Evolutionary conservation across 169 alveolate species (phyloP), one percentile per base, ranked within the genome.

Genomic region (Eimeria acervulina): DNA sequence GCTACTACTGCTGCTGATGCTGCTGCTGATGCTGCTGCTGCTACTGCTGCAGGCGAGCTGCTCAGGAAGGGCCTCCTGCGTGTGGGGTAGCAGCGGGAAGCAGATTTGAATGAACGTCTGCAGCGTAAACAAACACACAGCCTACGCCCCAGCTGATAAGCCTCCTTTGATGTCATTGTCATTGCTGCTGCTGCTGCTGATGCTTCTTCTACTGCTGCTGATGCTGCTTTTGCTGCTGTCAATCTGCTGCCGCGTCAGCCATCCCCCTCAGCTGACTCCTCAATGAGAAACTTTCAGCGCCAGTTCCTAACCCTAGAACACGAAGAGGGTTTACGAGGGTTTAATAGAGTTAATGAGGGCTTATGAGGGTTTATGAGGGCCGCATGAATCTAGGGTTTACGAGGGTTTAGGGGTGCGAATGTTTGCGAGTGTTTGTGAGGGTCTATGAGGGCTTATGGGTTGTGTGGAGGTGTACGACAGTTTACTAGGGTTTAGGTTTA

Each of bases 71-170:
- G 12, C 89, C 59, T 42, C 68, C 61, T 78, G 59, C 23, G 87
- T 38, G 26, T 76, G 89, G 38, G 38, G 55, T 26, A 42, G 68
- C 68, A 78, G 66, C 66, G 89, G 89, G 36, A 78, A 42, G 40
- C 68, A 78, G 31, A 78, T 78, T 26, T 78, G 89, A 44, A 78
- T 40, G 66, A 78, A 78, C 21, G 89, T 78, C 89, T 78, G 89
- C 59, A n/a, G 59, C 89, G 44, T 68, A 78, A 5, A 78, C 89
- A 78, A 21, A 21, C 68, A 42, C 63, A 42, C 38, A 4, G 28
- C 26, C 66, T 21, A 36, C n/a, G 52, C 84, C 28, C 66, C 23
- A n/a, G 42, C 89, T 4, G 40, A 36, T 44, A 15, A 26, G 55
- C 84, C 51, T 3, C 52, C 10, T 31, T 15, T 63, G 66, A 7